phyloP scores from a whole-genome alignment of 2,329 filamentous ascomycete genomes.

The Aspergillus pseudotamarii region DNA sequence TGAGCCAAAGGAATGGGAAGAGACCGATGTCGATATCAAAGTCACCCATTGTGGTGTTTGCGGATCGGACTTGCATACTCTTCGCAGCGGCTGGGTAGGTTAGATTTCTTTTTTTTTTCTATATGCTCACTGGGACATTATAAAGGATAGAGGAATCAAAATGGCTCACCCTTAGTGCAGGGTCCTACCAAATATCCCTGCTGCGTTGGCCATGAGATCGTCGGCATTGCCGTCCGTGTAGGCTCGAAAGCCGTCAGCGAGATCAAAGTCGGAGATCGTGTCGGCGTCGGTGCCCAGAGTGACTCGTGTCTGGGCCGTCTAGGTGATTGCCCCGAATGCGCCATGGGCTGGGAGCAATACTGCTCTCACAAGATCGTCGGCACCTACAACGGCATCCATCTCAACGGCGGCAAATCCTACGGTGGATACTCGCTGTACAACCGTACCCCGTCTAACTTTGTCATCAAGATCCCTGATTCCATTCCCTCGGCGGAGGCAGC shows the following conservation, averaged over 20 bases:
- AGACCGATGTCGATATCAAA: slow-evolving; percentile 67
- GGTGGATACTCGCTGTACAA: slow-evolving; percentile 66
- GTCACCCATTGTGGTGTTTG: slow-evolving; percentile 68
- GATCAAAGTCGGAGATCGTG: slow-evolving; percentile 39
- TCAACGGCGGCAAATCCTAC: slow-evolving; percentile 63
- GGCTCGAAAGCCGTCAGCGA: slow-evolving; percentile 45
- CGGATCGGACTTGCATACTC: slow-evolving; percentile 62
- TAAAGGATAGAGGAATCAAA: too few species aligned
- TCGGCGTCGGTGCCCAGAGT: slow-evolving; percentile 64
- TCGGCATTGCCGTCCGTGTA: slow-evolving; percentile 61
- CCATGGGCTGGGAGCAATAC: slow-evolving; percentile 43
- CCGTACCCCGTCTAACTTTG: slow-evolving; percentile 61
- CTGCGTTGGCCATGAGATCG: slow-evolving; percentile 67
- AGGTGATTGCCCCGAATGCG: slow-evolving; percentile 58
- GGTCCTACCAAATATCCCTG: slow-evolving; percentile 43
- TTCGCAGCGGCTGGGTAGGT: slow-evolving; percentile 53
- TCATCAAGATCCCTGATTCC: slow-evolving; percentile 58
- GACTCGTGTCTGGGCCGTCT: slow-evolving; percentile 53
- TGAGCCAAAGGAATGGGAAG: slow-evolving; percentile 67
- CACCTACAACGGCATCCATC: slow-evolving; percentile 36
- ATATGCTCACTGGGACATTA: too few species aligned
- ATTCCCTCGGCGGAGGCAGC: slow-evolving; percentile 57
- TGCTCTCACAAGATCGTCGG: slow-evolving; percentile 33
- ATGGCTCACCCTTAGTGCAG: slow-evolving; percentile 14
- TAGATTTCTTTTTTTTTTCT: neutral